Conservation (phyloP, 192 early-diverging fungal genomes). For the Podochytrium sp. region DNA sequence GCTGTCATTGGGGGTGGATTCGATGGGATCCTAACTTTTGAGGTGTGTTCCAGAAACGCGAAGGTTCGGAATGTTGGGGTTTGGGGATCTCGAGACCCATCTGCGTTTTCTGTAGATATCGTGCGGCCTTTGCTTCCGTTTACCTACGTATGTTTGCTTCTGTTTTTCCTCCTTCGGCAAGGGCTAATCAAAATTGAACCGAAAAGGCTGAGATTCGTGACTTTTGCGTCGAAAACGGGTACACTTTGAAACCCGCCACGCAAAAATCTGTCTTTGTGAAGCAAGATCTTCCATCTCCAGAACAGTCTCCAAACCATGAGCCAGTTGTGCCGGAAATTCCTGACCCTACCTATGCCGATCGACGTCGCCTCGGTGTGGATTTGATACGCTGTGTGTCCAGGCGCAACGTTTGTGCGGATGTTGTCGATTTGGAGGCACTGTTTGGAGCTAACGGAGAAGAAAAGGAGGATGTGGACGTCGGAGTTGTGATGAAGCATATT, state of each 20-base stretch:
- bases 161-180: neutral
- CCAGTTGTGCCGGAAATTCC: neutral
- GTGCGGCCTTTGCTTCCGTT: constrained; percentile 5
- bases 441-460: neutral
- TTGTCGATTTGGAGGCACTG: neutral
- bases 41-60: neutral
- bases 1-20: neutral
- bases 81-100: constrained; percentile 18
- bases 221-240: neutral
- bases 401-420: neutral
- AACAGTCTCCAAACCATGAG: neutral
- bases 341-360: neutral
- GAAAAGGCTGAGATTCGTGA: neutral
- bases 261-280: neutral
- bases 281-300: no score
- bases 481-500: neutral
- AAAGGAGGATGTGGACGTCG: neutral
- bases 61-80: constrained; percentile 10
- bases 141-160: constrained; percentile 5
- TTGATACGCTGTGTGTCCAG: neutral
- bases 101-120: constrained; percentile 18
- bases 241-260: neutral
- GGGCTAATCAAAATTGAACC: neutral
- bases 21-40: neutral
- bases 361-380: neutral